Conservation (phyloP, 192 early-diverging fungal genomes). For the Umbelopsis isabellina region DNA sequence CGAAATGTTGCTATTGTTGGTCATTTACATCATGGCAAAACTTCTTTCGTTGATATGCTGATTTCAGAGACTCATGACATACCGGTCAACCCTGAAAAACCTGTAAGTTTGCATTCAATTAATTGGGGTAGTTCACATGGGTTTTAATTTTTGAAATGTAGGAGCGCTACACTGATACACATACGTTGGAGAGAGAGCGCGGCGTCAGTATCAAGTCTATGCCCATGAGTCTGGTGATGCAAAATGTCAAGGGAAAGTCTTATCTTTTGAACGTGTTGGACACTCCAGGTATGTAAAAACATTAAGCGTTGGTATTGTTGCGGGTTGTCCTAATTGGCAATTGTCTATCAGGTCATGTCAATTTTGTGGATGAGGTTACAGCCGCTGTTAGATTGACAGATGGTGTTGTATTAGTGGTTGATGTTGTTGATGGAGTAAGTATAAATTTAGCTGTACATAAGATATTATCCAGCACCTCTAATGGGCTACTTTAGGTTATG, state of each 20-base stretch:
- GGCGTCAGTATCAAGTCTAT: constrained; percentile 91
- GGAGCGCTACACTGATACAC: constrained; percentile 92
- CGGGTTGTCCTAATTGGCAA: neutral
- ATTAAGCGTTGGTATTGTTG: neutral
- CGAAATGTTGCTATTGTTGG: constrained; percentile 93
- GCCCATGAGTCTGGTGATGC: constrained; percentile 91
- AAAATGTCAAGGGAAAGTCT: constrained; percentile 86
- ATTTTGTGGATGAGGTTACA: constrained; percentile 93
- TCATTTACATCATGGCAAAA: constrained; percentile 98
- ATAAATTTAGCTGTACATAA: neutral
- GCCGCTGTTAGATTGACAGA: constrained; percentile 87
- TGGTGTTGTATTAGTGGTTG: constrained; percentile 91
- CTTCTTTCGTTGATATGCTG: constrained; percentile 90
- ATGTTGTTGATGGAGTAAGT: constrained; percentile 89
- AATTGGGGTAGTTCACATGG: neutral
- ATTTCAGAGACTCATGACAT: constrained; percentile 85
- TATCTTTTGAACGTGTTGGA: constrained; percentile 91
- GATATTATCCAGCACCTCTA: neutral
- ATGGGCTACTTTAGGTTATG: constrained; percentile 68
- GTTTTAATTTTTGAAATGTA: constrained; percentile 32
- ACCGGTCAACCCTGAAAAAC: constrained; percentile 52
- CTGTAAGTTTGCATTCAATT: constrained; percentile 38
- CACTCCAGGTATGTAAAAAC: constrained; percentile 71
- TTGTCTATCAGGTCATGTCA: constrained; percentile 72
- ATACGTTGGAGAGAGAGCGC: constrained; percentile 86